Percentiles rank a stretch among this genome's conserved stretches.
phyloP scores from a whole-genome alignment of 1,139 yeast genomes.

The Debaryomycetaceae sp. region DNA sequence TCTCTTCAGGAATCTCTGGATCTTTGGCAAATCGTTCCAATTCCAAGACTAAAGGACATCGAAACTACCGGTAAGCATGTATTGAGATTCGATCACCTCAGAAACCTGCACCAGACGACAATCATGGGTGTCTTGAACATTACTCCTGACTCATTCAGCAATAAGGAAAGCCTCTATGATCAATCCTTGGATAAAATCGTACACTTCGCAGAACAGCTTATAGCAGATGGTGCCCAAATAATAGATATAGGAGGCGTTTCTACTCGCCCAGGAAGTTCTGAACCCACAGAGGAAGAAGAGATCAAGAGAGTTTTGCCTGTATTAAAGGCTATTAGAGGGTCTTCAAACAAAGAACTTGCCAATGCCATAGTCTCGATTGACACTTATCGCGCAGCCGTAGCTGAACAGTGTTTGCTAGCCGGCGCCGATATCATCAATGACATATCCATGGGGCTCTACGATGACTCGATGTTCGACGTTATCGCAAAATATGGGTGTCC shows the following conservation, averaged over 20 bases:
- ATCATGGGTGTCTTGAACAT: slow-evolving; percentile 86
- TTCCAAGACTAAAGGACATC: slow-evolving; percentile 21
- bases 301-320: slow-evolving; percentile 66
- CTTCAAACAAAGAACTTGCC: slow-evolving; percentile 27
- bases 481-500: slow-evolving; percentile 72
- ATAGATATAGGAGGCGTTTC: slow-evolving; percentile 93
- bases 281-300: slow-evolving; percentile 59
- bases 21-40: slow-evolving; percentile 44
- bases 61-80: slow-evolving; percentile 13
- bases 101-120: slow-evolving; percentile 37
- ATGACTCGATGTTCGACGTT: slow-evolving; percentile 58
- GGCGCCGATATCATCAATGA: slow-evolving; percentile 96
- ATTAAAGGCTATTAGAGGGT: slow-evolving; percentile 54
- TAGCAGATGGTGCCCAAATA: slow-evolving; percentile 58
- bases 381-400: slow-evolving; percentile 77
- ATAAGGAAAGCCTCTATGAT: slow-evolving; percentile 57
- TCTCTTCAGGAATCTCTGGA: slow-evolving; percentile 45
- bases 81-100: slow-evolving; percentile 36
- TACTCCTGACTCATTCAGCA: slow-evolving; percentile 95
- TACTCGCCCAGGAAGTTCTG: slow-evolving; percentile 76
- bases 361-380: slow-evolving; percentile 68
- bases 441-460: slow-evolving; percentile 78
- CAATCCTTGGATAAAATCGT: slow-evolving; percentile 27
- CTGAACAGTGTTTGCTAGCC: slow-evolving; percentile 57
- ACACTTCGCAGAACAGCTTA: slow-evolving; percentile 42